phyloP scores from a whole-genome alignment of 306 rosid species.

The Lathyrus sativus region DNA sequence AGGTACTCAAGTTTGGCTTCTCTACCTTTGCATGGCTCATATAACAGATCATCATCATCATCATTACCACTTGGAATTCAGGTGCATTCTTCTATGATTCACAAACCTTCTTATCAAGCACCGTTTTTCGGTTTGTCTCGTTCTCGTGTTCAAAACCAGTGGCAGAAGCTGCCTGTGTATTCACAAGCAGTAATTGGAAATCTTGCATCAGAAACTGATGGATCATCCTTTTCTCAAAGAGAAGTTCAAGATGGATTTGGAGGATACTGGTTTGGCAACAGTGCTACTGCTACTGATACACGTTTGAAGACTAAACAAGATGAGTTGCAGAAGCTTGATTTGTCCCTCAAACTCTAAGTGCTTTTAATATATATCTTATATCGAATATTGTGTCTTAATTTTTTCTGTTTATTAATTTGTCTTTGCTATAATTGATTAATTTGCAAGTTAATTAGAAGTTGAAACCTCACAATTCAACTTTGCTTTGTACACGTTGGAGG shows the following conservation, averaged over 20 bases:
- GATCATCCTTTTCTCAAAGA: constrained; percentile 43
- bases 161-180: constrained; percentile 52
- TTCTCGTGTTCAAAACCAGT: constrained; percentile 35
- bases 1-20: constrained; percentile 76
- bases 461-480: constrained; percentile 3
- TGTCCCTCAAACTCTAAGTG: constrained; percentile 85
- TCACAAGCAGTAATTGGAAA: constrained; percentile 52
- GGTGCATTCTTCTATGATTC: constrained; percentile 73
- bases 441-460: constrained; percentile 14
- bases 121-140: constrained; percentile 38
- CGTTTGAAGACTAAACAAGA: constrained; percentile 60
- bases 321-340: constrained; percentile 81
- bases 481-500: neutral
- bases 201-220: constrained; percentile 39
- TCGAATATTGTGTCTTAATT: constrained; percentile 8
- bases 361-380: constrained; percentile 18
- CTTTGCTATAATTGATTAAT: constrained; percentile 36
- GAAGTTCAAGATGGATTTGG: constrained; percentile 42
- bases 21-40: constrained; percentile 84
- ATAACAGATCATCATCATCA: constrained; percentile 41
- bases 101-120: constrained; percentile 56
- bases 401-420: constrained; percentile 24
- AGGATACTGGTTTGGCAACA: constrained; percentile 52
- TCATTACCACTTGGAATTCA: constrained; percentile 78
- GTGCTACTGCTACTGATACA: constrained; percentile 13